phyloP scores from a whole-genome alignment of 192 early-diverging fungal genomes.

The Chytriomyces sp. region DNA sequence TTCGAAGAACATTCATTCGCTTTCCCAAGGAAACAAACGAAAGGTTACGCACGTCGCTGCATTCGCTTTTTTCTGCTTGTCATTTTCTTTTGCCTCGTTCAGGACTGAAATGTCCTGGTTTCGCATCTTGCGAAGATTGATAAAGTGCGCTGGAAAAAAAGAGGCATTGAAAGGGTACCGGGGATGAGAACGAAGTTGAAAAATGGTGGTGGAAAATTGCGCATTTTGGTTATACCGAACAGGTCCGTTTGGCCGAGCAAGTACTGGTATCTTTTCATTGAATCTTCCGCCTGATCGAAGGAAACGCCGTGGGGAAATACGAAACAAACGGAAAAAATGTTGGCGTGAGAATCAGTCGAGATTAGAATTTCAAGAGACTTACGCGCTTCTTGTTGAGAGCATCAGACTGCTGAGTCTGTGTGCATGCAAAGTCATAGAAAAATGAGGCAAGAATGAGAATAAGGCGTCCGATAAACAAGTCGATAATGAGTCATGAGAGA shows the following conservation, averaged over 20 bases:
- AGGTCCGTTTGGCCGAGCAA: slow-evolving; percentile 76
- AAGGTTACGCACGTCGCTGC: not conserved
- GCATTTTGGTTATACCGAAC: slow-evolving; percentile 48
- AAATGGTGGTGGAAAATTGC: slow-evolving; percentile 7
- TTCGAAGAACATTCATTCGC: slow-evolving; percentile 15
- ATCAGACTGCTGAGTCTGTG: not conserved
- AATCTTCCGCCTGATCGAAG: slow-evolving; percentile 55
- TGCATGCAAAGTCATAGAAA: too few relatives aligned
- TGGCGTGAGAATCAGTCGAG: not conserved
- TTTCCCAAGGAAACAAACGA: not conserved
- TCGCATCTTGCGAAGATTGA: slow-evolving; percentile 58
- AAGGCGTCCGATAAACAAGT: too few relatives aligned
- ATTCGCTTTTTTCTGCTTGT: slow-evolving; percentile 41
- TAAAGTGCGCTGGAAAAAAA: slow-evolving; percentile 60
- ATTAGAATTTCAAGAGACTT: not conserved
- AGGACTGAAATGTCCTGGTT: slow-evolving; percentile 42
- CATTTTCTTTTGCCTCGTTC: slow-evolving; percentile 55
- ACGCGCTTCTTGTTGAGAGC: not conserved
- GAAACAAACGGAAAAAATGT: not conserved
- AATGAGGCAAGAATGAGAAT: too few relatives aligned
- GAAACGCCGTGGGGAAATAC: not conserved
- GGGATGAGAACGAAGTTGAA: slow-evolving; percentile 2
- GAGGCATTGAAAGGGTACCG: not conserved
- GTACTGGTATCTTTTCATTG: slow-evolving; percentile 71
- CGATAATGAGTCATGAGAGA: too few relatives aligned